phyloP scores from a whole-genome alignment of 139 green algal species.

The Chlorella sp. region DNA sequence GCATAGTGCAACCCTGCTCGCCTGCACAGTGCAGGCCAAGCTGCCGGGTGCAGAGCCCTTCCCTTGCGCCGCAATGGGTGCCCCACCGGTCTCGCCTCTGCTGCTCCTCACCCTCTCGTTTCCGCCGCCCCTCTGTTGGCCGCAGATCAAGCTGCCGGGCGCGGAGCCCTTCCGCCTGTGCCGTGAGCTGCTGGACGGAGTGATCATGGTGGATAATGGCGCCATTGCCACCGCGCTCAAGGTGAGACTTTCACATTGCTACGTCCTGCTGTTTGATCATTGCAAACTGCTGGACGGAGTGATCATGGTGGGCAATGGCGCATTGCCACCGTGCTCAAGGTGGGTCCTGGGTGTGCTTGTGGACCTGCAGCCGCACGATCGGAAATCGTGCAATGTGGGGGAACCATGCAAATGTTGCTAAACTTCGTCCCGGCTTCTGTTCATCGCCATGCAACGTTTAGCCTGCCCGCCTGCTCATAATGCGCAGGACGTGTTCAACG shows the following conservation, averaged over 20 bases:
- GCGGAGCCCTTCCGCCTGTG: conserved; percentile 93
- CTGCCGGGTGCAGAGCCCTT: not conserved
- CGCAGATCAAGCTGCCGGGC: conserved; percentile 50
- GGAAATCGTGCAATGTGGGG: too few species aligned
- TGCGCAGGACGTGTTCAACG: conserved; percentile 70
- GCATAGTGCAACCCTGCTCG: too few species aligned
- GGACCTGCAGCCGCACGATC: too few species aligned
- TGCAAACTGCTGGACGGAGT: not conserved
- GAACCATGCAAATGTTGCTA: not conserved
- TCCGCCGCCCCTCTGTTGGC: not conserved
- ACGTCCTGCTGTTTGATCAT: not conserved
- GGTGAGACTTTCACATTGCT: conserved; percentile 2
- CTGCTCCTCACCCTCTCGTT: too few species aligned
- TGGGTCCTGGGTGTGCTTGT: too few species aligned
- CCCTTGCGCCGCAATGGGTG: too few species aligned
- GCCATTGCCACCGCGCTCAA: conserved; percentile 92
- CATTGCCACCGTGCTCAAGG: too few species aligned
- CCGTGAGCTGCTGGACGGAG: conserved; percentile 88
- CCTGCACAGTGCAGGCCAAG: too few species aligned
- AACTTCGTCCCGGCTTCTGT: not conserved
- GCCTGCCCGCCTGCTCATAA: too few species aligned
- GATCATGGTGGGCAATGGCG: too few species aligned
- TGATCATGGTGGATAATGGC: conserved; percentile 89
- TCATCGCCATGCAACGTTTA: too few species aligned
- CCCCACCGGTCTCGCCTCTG: too few species aligned